Evolutionary conservation across 176 grass and related monocot species (phyloP), one percentile per base, ranked within the genome.

Genomic region (Echinochloa phyllopogon): DNA sequence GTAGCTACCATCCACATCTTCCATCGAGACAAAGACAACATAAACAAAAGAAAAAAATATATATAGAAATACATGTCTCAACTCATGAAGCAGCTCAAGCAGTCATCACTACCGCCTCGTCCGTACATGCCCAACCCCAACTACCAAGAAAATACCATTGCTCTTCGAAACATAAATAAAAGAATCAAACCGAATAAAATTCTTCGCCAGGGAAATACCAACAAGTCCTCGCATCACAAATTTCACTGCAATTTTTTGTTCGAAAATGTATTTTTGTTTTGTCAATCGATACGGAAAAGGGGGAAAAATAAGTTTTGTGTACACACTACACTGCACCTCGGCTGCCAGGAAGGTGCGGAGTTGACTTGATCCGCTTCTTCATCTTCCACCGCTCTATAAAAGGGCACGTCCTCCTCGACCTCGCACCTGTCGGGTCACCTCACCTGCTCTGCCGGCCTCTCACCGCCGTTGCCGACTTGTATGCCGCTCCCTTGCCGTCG

Each of bases 401-500:
- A 53, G 14, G 55, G 8, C 1, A 3, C 10, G 10, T 3, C 39
- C 1, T 10, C 38, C 18, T 77, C 10, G 14, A 67, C 21, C 25
- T 80, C 47, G 21, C 14, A 52, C 3, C 37, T 17, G 17, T 44
- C 41, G 39, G n/a, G 57, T 49, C 68, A 44, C 40, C 38, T 42
- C 64, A 38, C 55, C 42, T 9, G 9, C n/a, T 15, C 57, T 7
- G 24, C 65, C 64, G 64, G 64, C 10, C 69, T 38, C 44, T 78
- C 27, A 48, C 27, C 65, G 47, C 47, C 83, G 9, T 24, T 50
- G 63, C 40, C 77, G 81, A 23, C 16, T 77, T 85, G 83, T 42
- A 86, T 90, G 88, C 88, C 58, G 84, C 84, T 56, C 45, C 43
- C 9, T 11, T 56, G 53, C 25, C 25, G 41, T 11, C 41, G 37